These are phyloP conservation scores for Nakazawaea pomicola DNA, from an alignment of 805 yeast species.

Conservation along the genomic window DNA sequence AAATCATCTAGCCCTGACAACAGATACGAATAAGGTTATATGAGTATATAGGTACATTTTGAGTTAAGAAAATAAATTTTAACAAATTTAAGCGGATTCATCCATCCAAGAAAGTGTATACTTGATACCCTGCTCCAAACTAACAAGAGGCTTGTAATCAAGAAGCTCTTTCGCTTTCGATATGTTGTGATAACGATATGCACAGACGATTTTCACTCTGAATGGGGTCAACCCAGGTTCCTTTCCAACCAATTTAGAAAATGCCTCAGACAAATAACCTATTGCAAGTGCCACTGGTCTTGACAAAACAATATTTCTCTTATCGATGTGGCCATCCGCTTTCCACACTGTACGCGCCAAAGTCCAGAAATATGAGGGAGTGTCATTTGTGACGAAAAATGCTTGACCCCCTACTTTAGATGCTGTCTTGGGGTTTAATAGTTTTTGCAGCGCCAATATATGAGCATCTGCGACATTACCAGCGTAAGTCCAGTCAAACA, in stretches of 20 bases:
- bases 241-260: conserved; percentile 65
- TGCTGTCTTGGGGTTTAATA: conserved; percentile 43
- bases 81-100: conserved; percentile 48
- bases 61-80: conserved; percentile 1
- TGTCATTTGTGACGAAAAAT: conserved; percentile 88
- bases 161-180: conserved; percentile 74
- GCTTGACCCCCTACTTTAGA: conserved; percentile 71
- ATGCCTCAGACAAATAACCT: conserved; percentile 77
- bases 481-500: conserved; percentile 97
- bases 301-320: conserved; percentile 59
- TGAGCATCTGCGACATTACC: conserved; percentile 98
- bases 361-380: conserved; percentile 96
- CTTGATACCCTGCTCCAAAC: conserved; percentile 71
- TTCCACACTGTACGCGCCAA: conserved; percentile 96
- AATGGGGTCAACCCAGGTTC: conserved; percentile 96
- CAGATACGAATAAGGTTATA: too few relatives aligned
- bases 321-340: conserved; percentile 83
- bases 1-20: too few relatives aligned
- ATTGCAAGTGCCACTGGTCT: conserved; percentile 74
- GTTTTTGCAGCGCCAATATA: conserved; percentile 80
- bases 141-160: conserved; percentile 79
- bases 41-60: too few relatives aligned
- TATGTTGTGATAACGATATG: conserved; percentile 89
- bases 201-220: conserved; percentile 89
- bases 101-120: conserved; percentile 86